These are phyloP conservation scores for Coniella vitis DNA, from an alignment of 2,329 filamentous ascomycete genomes.

Conservation along the genomic window DNA sequence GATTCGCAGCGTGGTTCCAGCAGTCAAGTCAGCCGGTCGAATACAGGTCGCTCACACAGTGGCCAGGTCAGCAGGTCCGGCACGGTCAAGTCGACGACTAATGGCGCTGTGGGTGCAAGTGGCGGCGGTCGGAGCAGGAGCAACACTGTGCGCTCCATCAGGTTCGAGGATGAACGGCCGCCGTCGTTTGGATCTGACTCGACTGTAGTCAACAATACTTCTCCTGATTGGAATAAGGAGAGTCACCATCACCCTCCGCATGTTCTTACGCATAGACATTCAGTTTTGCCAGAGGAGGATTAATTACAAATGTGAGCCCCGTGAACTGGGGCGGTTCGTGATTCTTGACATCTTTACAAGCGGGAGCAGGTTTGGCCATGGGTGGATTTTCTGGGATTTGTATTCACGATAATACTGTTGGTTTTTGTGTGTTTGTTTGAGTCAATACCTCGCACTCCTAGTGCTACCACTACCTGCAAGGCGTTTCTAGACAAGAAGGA, in stretches of 20 bases:
- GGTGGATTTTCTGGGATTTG: no score
- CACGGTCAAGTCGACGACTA: not conserved
- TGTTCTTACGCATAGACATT: not conserved
- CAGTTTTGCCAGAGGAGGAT: not conserved
- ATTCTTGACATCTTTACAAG: not conserved
- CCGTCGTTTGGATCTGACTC: constrained; percentile 12
- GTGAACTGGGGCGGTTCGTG: not conserved
- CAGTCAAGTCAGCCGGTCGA: constrained; percentile 11
- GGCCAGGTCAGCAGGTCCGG: constrained; percentile 7
- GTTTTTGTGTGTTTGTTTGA: no score
- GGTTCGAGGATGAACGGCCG: constrained; percentile 7
- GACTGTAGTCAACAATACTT: constrained; percentile 8
- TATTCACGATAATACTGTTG: no score
- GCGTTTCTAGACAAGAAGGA: no score
- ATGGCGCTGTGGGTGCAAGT: not conserved
- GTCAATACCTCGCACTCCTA: no score
- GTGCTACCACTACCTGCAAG: no score
- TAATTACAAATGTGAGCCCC: not conserved
- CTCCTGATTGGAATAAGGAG: not conserved
- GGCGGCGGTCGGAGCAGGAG: constrained; percentile 7
- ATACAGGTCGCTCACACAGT: not conserved
- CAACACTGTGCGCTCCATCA: constrained; percentile 8
- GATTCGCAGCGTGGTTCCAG: not conserved
- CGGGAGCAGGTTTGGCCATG: not conserved
- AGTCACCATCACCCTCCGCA: not conserved